Base-by-base conservation (phyloP, 2,329 filamentous ascomycete species). In the Hypoxylon sp. region DNA sequence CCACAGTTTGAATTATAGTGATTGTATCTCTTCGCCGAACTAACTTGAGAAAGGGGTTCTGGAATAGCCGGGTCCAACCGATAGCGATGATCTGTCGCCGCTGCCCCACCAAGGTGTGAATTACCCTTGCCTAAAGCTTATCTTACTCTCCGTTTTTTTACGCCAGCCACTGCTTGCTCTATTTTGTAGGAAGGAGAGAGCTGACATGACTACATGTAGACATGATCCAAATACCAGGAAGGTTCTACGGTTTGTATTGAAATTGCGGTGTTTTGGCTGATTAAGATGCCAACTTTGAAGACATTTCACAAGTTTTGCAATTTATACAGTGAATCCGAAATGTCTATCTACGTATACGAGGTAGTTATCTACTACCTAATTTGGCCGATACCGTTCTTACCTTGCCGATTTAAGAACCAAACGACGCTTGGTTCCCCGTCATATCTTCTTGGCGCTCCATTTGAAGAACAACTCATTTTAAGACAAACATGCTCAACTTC, bases 71-170 rank as follows among this genome's bases (percentile, higher is more conserved):
- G 56, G 59, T 57, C 38, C 48, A 49, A 60, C 62, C 63, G 59
- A 58, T 46, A 55, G 62, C 53, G 45, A 43, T 56, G 30, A 45
- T 34, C 57, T 49, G 51, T 57, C 38, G 30, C 14, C 30, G 36
- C 30, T 52, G 28, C 67, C 64, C 64, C 67, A 57, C 67, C 60
- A 51, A 51, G 50, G 34, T 17, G 43, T 59, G 51, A 60, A 52
- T n/a, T 45, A 48, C 19, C 50, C 61, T 52, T 52, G 48, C 36
- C 53, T 23, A 60, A 52, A 36, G 38, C 56, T 56, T 64, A 64
- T 50, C 50, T 63, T 34, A 46, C 17, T 28, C 25, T 23, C 50
- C 63, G 50, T 41, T 36, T 60, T 46, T 21, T 50, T 38, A 17
- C 63, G 49, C 49, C 56, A 34, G 43, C 25, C 53, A 36, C 53